Base-by-base conservation (phyloP, 345 rosid species). In the Turritis glabra region DNA sequence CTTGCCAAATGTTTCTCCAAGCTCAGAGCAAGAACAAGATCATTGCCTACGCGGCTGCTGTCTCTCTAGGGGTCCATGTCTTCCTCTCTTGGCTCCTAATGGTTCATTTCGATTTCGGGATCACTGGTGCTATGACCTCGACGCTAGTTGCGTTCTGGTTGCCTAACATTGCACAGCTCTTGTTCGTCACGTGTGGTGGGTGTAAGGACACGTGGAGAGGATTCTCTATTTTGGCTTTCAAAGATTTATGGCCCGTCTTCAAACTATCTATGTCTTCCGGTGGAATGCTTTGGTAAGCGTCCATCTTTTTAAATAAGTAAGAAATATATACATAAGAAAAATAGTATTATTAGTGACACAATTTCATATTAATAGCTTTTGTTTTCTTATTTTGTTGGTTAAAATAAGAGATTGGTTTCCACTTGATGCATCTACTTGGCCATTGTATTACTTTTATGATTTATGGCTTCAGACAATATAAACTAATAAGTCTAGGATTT, bases 1-100 rank as follows among this genome's bases (percentile, higher is more conserved):
- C 92, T 68, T 88, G 94, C 82, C 96, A 92, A 77, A 86, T 86
- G 89, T 90, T 84, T 72, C 83, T 92, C 26, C 94, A 92, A 79
- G 87, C 94, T 5, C 95, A 90, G 79, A 87, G 92, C 86, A 90
- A 84, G 83, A 92, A 90, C 82, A 60, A 41, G 64, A 84, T 92
- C 21, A 88, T 92, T 72, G 80, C 91, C 0, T 92, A 85, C 80
- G 78, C 79, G 67, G 89, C 91, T 0, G 91, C 88, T 1, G 41
- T 69, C 41, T 57, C 96, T 0, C 47, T 87, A 6, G 41, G 43
- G 1, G 67, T 88, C 63, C 96, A 90, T 62, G 29, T 84, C 15
- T 64, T 81, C 32, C 82, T 90, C 72, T 87, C 94, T 0, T 92
- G 94, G 94, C 86, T 92, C 3, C 71, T 90, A 43, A 82, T 83